Conservation (phyloP, 805 yeast species). For the Candida tammaniensis region DNA sequence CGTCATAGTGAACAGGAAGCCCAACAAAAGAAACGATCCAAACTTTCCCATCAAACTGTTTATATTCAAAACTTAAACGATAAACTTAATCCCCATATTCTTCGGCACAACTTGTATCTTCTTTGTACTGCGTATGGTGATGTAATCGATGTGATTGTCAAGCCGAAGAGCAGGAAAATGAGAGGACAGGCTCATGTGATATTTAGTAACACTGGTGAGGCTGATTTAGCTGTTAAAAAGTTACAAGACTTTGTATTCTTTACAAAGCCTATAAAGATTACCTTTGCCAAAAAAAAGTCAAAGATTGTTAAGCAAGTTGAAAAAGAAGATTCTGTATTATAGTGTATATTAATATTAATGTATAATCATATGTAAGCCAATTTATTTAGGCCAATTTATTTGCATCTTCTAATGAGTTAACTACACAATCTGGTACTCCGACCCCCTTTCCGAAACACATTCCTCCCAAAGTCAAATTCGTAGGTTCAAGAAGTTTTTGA, state of each 20-base stretch:
- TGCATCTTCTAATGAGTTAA: constrained; percentile 62
- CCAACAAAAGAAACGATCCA: no score
- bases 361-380: constrained; percentile 1
- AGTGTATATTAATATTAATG: background rate
- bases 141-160: constrained; percentile 49
- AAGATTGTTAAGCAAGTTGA: constrained; percentile 15
- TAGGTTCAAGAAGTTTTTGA: constrained; percentile 28
- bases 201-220: constrained; percentile 46
- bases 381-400: constrained; percentile 5
- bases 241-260: constrained; percentile 50
- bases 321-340: background rate
- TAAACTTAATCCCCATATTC: constrained; percentile 40
- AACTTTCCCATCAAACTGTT: constrained; percentile 46
- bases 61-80: constrained; percentile 62
- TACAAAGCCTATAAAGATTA: constrained; percentile 48
- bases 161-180: constrained; percentile 35
- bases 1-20: no score
- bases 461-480: constrained; percentile 64
- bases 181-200: constrained; percentile 71
- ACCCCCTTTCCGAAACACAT: constrained; percentile 75
- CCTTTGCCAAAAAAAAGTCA: constrained; percentile 31
- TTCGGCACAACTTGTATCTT: constrained; percentile 55
- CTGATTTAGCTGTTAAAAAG: constrained; percentile 48
- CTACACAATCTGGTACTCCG: constrained; percentile 86
- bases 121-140: constrained; percentile 66